Percentiles rank a stretch among this genome's conserved stretches.
Evolutionary conservation across 257 asterid species (phyloP).

Genomic region (Marsdenia floribunda): DNA sequence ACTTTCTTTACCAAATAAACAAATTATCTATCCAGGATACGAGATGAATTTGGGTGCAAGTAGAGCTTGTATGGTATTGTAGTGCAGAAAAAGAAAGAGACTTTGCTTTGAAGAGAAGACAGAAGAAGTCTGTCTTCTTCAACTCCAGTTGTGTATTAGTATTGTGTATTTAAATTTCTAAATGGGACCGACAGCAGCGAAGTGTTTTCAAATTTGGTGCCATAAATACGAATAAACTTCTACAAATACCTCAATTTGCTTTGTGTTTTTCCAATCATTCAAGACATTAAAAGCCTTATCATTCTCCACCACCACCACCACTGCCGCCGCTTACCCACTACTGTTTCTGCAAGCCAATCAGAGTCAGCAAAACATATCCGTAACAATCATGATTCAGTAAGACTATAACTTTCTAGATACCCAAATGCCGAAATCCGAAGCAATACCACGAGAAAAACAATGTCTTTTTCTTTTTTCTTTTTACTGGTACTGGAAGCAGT

Average conservation of each 20-base stretch:
- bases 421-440: slow-evolving; percentile 12
- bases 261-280: slow-evolving; percentile 54
- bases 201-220: slow-evolving; percentile 27
- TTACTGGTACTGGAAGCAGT: not conserved
- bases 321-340: slow-evolving; percentile 1
- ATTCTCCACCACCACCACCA: slow-evolving; percentile 36
- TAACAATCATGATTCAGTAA: slow-evolving; percentile 24
- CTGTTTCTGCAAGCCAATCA: slow-evolving; percentile 53
- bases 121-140: slow-evolving; percentile 30
- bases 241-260: slow-evolving; percentile 39
- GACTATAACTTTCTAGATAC: slow-evolving; percentile 15
- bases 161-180: slow-evolving; percentile 19
- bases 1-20: not conserved
- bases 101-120: slow-evolving; percentile 80
- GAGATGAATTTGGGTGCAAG: not conserved
- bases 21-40: slow-evolving; percentile 10
- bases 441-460: not conserved
- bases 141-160: slow-evolving; percentile 42
- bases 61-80: not conserved
- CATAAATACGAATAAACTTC: slow-evolving; percentile 26
- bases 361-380: slow-evolving; percentile 22
- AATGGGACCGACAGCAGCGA: slow-evolving; percentile 29
- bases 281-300: slow-evolving; percentile 52
- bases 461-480: not conserved
- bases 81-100: slow-evolving; percentile 37